Percentiles rank a stretch among this genome's conserved stretches.
Evolutionary conservation across 805 yeast genomes (phyloP).

Genomic region (Alloascoidea africana): DNA sequence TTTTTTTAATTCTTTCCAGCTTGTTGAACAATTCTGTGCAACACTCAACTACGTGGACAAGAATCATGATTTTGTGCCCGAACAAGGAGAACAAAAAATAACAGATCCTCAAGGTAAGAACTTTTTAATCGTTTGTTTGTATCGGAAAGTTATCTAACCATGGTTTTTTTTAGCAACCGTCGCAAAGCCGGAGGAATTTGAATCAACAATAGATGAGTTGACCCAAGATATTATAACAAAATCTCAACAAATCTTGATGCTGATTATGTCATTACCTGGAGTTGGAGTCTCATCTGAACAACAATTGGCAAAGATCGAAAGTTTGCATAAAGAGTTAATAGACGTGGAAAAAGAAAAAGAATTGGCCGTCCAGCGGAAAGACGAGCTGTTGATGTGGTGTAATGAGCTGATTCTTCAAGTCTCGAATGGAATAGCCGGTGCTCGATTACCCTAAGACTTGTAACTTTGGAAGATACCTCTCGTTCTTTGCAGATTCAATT

Average conservation of each 20-base stretch:
- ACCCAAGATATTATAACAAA: conserved; percentile 76
- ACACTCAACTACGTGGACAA: conserved; percentile 69
- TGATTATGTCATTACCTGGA: conserved; percentile 86
- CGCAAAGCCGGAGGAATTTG: conserved; percentile 17
- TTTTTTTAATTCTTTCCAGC: conserved; percentile 17
- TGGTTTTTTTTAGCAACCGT: conserved; percentile 15
- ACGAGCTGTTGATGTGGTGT: conserved; percentile 41
- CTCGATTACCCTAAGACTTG: too few species aligned
- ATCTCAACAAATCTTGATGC: conserved; percentile 70
- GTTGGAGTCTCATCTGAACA: conserved; percentile 70
- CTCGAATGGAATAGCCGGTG: neutral
- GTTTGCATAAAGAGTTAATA: conserved; percentile 45
- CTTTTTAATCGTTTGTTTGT: conserved; percentile 5
- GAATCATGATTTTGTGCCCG: conserved; percentile 45
- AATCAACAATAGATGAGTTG: conserved; percentile 51
- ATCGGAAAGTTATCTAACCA: conserved; percentile 11
- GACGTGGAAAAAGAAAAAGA: conserved; percentile 43
- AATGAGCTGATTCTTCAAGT: conserved; percentile 50
- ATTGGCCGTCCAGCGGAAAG: conserved; percentile 46
- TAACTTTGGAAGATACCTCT: too few species aligned
- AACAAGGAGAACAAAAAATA: conserved; percentile 37
- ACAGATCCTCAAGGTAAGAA: conserved; percentile 40
- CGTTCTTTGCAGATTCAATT: too few species aligned
- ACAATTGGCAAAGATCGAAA: conserved; percentile 51
- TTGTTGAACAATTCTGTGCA: conserved; percentile 68